These are phyloP conservation scores for Fusarium mundagurra DNA, from an alignment of 2,329 filamentous ascomycete species.

Conservation along the genomic window DNA sequence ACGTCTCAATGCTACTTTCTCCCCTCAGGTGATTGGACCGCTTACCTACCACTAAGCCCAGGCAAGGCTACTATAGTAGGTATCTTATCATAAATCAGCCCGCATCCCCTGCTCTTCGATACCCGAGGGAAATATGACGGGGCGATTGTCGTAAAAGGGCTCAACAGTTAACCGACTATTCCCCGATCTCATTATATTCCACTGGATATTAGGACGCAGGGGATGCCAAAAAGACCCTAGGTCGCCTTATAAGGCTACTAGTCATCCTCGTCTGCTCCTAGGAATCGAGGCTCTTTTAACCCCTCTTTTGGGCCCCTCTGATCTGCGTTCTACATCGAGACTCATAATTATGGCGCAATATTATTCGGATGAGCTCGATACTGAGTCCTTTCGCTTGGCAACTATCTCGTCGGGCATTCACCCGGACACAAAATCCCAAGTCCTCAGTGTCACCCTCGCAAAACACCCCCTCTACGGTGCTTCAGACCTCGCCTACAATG, in stretches of 20 bases:
- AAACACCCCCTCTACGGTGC: background rate
- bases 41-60: background rate
- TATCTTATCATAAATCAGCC: background rate
- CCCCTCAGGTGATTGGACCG: background rate
- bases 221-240: background rate
- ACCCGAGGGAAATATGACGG: background rate
- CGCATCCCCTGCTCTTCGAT: background rate
- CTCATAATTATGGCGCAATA: background rate
- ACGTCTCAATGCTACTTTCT: background rate
- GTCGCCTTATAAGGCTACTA: background rate
- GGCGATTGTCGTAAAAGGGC: background rate
- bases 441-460: background rate
- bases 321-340: background rate
- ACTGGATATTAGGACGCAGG: background rate
- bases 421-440: fast-evolving
- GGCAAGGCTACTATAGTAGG: background rate
- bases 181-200: no score
- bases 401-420: background rate
- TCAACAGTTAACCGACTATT: background rate
- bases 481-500: background rate
- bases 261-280: background rate
- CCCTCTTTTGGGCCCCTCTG: background rate
- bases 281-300: background rate
- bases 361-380: background rate
- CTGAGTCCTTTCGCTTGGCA: background rate